Base-by-base conservation (phyloP, 139 green algal genomes). In the Coelastrella sp. region DNA sequence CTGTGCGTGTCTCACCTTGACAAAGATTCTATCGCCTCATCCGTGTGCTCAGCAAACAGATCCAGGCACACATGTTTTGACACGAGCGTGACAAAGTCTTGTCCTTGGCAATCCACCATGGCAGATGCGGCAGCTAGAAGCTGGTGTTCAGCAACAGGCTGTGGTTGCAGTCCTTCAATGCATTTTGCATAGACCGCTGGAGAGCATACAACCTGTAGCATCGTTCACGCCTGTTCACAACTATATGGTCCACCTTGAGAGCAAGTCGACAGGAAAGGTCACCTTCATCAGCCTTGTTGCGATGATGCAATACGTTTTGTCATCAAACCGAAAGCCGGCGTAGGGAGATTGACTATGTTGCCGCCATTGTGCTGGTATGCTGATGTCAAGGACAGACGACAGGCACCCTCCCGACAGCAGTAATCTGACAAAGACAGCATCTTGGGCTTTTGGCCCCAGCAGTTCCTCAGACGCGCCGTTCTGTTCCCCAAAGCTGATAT, bases 131-230 rank as follows among this genome's bases (percentile, higher is more conserved):
- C 25, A 65, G 25, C 68, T 20, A 88, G 68, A 6, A 88, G 61
- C 27, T 73, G 78, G 35, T 7, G 0, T 57, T 49, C 19, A 12
- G 14, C 35, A 56, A 35, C 84, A 24, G 6, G 56, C 59, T 75
- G 60, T 24, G 11, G n/a, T 27, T 87, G 61, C 61, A 61, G 25
- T 4, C 22, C 9, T 27, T 24, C n/a, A 57, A 17, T n/a, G 14
- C 65, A 73, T n/a, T 10, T 57, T n/a, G 84, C 49, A 59, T 70
- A 57, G 7, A 88, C 27, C 10, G 19, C 84, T 20, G 68, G 19
- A 14, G 68, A 81, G 68, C 84, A 88, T 12, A 88, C 68, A 11
- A 88, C 66, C 84, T 88, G 84, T 19, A 49, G 35, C 35, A 49
- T 49, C 35, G 35, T 49, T 49, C 49, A 83, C 35, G 68, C 15